phyloP scores from a whole-genome alignment of 768 basidiomycete genomes.

The Gloeophyllum trabeum region DNA sequence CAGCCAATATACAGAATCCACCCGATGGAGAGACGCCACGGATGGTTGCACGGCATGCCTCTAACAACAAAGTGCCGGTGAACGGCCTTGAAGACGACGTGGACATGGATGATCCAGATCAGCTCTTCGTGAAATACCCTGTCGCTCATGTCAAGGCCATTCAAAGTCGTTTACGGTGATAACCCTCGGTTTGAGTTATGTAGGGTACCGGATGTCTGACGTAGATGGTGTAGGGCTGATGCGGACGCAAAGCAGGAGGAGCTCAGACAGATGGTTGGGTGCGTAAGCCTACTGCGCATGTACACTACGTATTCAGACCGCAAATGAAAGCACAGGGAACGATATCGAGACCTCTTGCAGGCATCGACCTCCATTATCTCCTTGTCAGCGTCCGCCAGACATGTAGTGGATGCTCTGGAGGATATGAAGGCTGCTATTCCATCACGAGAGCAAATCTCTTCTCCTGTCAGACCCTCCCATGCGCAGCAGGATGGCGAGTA shows the following conservation, averaged over 20 bases:
- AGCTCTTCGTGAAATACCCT: conserved; percentile 61
- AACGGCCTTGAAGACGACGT: neutral
- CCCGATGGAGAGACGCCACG: too few relatives aligned
- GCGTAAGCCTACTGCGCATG: conserved; percentile 25
- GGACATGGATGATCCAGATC: conserved; percentile 41
- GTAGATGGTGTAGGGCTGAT: conserved; percentile 46
- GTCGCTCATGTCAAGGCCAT: conserved; percentile 58
- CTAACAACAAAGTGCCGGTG: too few relatives aligned
- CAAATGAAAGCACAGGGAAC: conserved; percentile 66
- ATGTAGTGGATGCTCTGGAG: conserved; percentile 50
- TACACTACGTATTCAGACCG: conserved; percentile 17
- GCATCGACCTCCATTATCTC: conserved; percentile 79
- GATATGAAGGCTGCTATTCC: conserved; percentile 47
- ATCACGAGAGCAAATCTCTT: conserved; percentile 31
- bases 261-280: conserved; percentile 87
- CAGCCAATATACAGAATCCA: too few relatives aligned
- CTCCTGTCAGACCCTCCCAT: conserved; percentile 28
- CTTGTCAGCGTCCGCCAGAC: conserved; percentile 57
- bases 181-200: conserved; percentile 5
- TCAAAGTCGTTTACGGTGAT: conserved; percentile 22
- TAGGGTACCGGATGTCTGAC: too few relatives aligned
- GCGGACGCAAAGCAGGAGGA: conserved; percentile 85
- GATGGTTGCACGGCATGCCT: too few relatives aligned
- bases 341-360: conserved; percentile 79
- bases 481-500: conserved; percentile 29